Conservation (phyloP, 495 filamentous ascomycete species). For the Penicillium cinerascens region DNA sequence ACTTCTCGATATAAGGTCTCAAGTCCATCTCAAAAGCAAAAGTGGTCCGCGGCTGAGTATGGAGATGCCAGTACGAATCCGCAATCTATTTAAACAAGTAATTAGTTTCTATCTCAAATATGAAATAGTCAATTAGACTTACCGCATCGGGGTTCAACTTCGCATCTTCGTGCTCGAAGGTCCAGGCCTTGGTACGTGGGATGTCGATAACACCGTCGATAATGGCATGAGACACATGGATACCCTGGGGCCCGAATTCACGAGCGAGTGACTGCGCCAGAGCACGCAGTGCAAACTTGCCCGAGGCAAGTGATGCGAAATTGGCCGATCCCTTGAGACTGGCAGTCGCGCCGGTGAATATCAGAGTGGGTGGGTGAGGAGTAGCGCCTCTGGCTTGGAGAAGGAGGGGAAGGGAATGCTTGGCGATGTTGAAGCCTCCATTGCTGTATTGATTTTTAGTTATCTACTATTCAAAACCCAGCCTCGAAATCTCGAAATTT, state of each 20-base stretch:
- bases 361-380: constrained; percentile 68
- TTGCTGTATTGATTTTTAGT: constrained; percentile 38
- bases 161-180: constrained; percentile 60
- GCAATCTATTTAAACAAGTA: constrained; percentile 67
- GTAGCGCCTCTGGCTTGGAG: constrained; percentile 50
- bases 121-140: constrained; percentile 32
- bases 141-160: constrained; percentile 81
- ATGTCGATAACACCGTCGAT: constrained; percentile 90
- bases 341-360: constrained; percentile 86
- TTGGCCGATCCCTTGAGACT: constrained; percentile 68
- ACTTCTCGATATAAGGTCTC: constrained; percentile 78
- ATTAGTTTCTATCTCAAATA: constrained; percentile 9
- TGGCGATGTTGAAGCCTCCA: constrained; percentile 76
- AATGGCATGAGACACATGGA: constrained; percentile 83
- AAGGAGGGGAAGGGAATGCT: constrained; percentile 68
- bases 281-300: constrained; percentile 79
- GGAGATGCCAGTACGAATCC: constrained; percentile 83
- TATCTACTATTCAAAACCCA: not conserved
- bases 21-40: constrained; percentile 88
- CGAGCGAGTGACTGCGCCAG: constrained; percentile 73
- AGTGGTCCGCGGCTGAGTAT: constrained; percentile 74
- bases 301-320: constrained; percentile 69
- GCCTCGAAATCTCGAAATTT: not conserved
- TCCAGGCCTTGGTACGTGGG: constrained; percentile 60
- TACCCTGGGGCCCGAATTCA: constrained; percentile 85